Base-by-base conservation (phyloP, 345 rosid genomes). In the Pugionium dolabratum region DNA sequence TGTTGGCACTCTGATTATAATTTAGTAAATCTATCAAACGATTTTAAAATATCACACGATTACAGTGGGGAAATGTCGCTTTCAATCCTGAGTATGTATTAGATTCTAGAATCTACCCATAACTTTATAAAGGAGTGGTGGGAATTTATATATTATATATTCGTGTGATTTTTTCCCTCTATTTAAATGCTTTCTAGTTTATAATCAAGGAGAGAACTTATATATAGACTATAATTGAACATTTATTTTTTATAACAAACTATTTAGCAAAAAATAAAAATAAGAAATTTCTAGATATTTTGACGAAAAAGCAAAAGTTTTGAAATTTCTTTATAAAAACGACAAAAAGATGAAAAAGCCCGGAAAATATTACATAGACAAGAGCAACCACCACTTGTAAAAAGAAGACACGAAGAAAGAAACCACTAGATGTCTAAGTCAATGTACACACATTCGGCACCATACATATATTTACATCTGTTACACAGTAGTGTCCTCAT, bases 51-150 rank as follows among this genome's bases (percentile, higher is more conserved):
- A 27, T 41, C 65, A 59, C 65, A 28, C n/a, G 57, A 56, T 49
- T n/a, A 33, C 56, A 64, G 65, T 71, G 65, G 70, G 37, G 9
- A 6, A 33, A 33, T 34, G 54, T 71, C 59, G 33, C 65, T 64
- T 41, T 71, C 75, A 34, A n/a, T 54, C 26, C 26, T 54, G 62
- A 7, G 63, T 45, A 30, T 44, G 33, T 51, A 29, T 31, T 27
- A 44, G 31, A 29, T 30, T 37, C 64, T 33, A 55, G 63, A 63
- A 47, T 56, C 59, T 56, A 37, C 75, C 51, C 48, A 48, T 48
- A 47, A 49, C 70, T 71, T 71, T 63, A 55, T 48, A 32, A 71
- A 63, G 39, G 40, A 32, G 70, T 64, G 75, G 75, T 71, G 70
- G 59, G 11, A 64, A 64, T 45, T 36, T 2, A 18, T 48, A 8